phyloP scores from a whole-genome alignment of 345 rosid genomes.

The Gossypium sturtianum region DNA sequence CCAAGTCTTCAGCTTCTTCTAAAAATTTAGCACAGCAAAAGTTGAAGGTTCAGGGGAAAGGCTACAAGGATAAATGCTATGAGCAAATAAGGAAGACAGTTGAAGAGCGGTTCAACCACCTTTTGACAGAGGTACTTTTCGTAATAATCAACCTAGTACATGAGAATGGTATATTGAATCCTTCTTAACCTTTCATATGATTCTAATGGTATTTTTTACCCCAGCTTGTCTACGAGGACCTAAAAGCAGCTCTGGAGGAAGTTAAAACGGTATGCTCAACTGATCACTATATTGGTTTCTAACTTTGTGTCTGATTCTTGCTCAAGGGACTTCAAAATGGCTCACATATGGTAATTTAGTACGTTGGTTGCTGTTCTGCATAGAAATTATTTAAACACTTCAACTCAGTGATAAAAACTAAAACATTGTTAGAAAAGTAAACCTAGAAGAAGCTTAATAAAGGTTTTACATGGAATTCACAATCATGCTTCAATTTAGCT shows the following conservation, averaged over 20 bases:
- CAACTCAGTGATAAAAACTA: neutral
- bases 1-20: constrained; percentile 48
- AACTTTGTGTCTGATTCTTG: neutral
- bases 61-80: constrained; percentile 94
- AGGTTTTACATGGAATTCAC: neutral
- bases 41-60: constrained; percentile 82
- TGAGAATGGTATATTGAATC: constrained; percentile 9
- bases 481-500: neutral
- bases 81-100: constrained; percentile 87
- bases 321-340: neutral
- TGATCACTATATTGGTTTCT: constrained; percentile 6
- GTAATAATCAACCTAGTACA: neutral
- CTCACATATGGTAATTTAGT: neutral
- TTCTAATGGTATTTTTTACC: constrained; percentile 28
- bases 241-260: constrained; percentile 96
- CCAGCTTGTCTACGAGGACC: constrained; percentile 87
- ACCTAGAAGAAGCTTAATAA: neutral
- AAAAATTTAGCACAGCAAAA: constrained; percentile 61
- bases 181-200: constrained; percentile 10
- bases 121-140: constrained; percentile 59
- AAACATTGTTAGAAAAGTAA: neutral
- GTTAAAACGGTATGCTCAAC: constrained; percentile 60
- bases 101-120: constrained; percentile 77
- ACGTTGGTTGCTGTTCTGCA: neutral
- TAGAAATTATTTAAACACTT: constrained; percentile 1